phyloP scores from a whole-genome alignment of 2,329 filamentous ascomycete species.

The Ophiocordyceps camponoti-saundersi region DNA sequence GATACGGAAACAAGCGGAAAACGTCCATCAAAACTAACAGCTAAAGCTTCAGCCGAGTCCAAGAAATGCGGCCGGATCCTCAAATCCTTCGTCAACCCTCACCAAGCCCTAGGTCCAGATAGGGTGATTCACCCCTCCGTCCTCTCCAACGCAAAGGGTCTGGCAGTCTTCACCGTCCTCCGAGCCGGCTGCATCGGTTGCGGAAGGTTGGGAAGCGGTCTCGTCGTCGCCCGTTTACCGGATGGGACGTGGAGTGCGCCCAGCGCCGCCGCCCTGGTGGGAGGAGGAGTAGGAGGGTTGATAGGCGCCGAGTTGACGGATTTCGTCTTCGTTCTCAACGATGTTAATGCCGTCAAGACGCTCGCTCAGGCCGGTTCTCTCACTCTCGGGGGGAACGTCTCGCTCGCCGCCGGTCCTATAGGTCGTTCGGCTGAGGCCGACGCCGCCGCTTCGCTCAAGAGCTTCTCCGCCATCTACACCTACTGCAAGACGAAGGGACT shows the following conservation, averaged over 20 bases:
- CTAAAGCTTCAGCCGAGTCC: constrained; percentile 58
- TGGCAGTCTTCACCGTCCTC: constrained; percentile 72
- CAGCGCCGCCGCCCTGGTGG: constrained; percentile 63
- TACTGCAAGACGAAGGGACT: constrained; percentile 97
- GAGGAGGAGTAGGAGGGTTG: constrained; percentile 71
- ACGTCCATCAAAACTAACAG: no score
- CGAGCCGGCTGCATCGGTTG: constrained; percentile 78
- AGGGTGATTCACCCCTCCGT: constrained; percentile 90
- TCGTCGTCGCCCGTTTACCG: constrained; percentile 63
- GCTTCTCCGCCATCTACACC: constrained; percentile 83
- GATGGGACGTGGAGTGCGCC: constrained; percentile 71
- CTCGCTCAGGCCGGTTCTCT: constrained; percentile 86
- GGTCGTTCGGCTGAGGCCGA: constrained; percentile 93
- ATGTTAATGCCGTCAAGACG: constrained; percentile 72
- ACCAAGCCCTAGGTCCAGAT: constrained; percentile 85
- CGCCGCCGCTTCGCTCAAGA: constrained; percentile 76
- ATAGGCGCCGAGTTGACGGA: constrained; percentile 80
- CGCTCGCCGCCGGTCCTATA: constrained; percentile 82
- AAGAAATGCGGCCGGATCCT: constrained; percentile 95
- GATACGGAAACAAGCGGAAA: not conserved
- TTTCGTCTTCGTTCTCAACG: constrained; percentile 98
- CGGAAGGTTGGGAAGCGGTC: constrained; percentile 63
- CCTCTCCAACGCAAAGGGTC: constrained; percentile 80
- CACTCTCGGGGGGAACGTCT: constrained; percentile 91
- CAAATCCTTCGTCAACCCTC: constrained; percentile 82